Base-by-base conservation (phyloP, 345 rosid species). In the Carallia pectinifolia region DNA sequence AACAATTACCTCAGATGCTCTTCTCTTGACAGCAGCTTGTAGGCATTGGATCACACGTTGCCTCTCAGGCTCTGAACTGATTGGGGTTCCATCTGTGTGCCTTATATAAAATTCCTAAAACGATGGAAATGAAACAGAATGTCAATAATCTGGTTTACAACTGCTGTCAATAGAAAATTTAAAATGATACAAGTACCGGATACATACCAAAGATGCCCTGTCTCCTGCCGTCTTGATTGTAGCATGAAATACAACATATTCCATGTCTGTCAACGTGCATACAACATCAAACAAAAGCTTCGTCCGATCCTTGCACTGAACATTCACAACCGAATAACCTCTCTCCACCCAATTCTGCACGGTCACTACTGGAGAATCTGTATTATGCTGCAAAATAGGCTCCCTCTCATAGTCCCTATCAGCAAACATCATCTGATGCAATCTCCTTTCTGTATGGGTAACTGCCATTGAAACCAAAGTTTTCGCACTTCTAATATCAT, bases 211-310 rank as follows among this genome's bases (percentile, higher is more conserved):
- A 54, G 84, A 84, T 48, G 97, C 99, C 73, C 56, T 77, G 71
- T 88, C 94, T 36, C 55, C 79, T 0, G 81, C 47, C 0, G 99
- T 88, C 44, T 90, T 80, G 79, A 95, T 82, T 0, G 97, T 95
- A 47, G 87, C 97, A 53, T 95, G 99, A 53, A 84, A 92, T 68
- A 95, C 99, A 7, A 85, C 84, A 68, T 95, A 95, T 27, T 90
- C 92, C 99, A 95, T 95, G 66, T 95, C 98, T 7, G 97, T 95
- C 77, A 95, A 80, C 5, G 97, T 95, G 84, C 99, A 95, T 40
- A 95, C 91, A 64, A 95, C 89, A 61, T 95, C 99, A 17, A 95
- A 92, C 69, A 95, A 54, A 66, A 95, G 92, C 85, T 82, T 92
- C 18, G 88, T 80, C 54, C 99, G 78, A 72, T 95, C 99, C 76